phyloP scores from a whole-genome alignment of 2,329 filamentous ascomycete genomes.

The Sordariomycetes sp. region DNA sequence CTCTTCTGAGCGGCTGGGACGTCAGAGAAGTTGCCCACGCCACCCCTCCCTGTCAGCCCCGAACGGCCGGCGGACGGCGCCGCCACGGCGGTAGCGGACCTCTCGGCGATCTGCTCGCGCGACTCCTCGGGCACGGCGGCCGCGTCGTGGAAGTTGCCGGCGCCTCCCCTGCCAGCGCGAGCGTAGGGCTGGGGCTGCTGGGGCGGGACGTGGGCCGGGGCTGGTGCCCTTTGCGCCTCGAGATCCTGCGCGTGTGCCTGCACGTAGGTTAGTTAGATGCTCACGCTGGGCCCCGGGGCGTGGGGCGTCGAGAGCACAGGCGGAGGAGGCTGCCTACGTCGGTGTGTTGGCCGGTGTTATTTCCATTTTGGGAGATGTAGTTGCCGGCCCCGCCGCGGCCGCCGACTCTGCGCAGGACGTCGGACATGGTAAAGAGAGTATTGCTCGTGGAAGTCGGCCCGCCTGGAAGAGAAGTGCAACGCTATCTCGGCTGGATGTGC shows the following conservation, averaged over 20 bases:
- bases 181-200: constrained; percentile 21
- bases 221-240: constrained; percentile 1
- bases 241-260: background rate
- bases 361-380: constrained; percentile 34
- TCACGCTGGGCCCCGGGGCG: background rate
- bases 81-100: constrained; percentile 20
- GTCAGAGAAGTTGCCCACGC: constrained; percentile 38
- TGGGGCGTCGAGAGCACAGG: background rate
- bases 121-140: constrained; percentile 16
- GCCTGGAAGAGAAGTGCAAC: background rate
- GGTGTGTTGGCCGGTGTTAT: background rate
- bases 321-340: background rate
- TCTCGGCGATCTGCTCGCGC: constrained; percentile 20
- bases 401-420: constrained; percentile 40
- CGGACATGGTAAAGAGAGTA: constrained; percentile 13
- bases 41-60: constrained; percentile 29
- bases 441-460: background rate
- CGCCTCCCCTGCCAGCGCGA: constrained; percentile 46
- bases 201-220: constrained; percentile 14
- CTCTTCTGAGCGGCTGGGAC: constrained; percentile 7
- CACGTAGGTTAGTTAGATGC: background rate
- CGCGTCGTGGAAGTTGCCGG: constrained; percentile 45
- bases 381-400: constrained; percentile 58
- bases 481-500: too few relatives aligned
- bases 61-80: constrained; percentile 13